These are phyloP conservation scores for Schwanniomyces pseudopolymorphus DNA, from an alignment of 805 yeast genomes.

Conservation along the genomic window DNA sequence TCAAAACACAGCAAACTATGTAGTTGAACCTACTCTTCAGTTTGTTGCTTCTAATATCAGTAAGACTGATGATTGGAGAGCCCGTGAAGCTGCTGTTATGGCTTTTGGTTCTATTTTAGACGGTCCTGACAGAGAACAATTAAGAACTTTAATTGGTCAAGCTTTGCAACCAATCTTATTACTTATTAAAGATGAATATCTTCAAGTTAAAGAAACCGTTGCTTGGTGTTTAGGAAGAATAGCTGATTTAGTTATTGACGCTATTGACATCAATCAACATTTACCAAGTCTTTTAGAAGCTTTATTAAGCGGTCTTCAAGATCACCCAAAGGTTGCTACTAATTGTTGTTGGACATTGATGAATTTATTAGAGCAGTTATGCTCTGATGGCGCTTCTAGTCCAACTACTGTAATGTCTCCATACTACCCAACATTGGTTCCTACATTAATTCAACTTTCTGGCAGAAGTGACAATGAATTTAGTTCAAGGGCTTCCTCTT, in stretches of 20 bases:
- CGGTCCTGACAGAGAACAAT: constrained; percentile 80
- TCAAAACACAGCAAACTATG: constrained; percentile 81
- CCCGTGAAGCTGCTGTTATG: constrained; percentile 97
- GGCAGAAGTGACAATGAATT: constrained; percentile 78
- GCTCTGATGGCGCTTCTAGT: constrained; percentile 48
- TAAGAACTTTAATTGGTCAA: constrained; percentile 68
- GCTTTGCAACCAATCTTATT: constrained; percentile 78
- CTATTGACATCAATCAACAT: constrained; percentile 64
- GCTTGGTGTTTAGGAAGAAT: constrained; percentile 98
- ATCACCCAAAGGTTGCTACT: constrained; percentile 91
- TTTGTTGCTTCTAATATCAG: constrained; percentile 78
- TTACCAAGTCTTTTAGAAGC: constrained; percentile 75
- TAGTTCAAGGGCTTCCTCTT: constrained; percentile 92
- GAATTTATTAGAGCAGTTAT: constrained; percentile 83
- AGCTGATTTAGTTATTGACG: constrained; percentile 80
- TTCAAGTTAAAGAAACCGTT: constrained; percentile 93
- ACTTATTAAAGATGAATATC: constrained; percentile 69
- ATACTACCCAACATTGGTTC: constrained; percentile 68
- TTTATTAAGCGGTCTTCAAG: constrained; percentile 75
- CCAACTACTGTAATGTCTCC: constrained; percentile 67
- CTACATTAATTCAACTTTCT: constrained; percentile 67
- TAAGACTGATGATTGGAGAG: constrained; percentile 60
- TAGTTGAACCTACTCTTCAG: constrained; percentile 78
- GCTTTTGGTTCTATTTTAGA: constrained; percentile 96
- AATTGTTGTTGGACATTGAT: constrained; percentile 98